Conservation (phyloP, 2,329 filamentous ascomycete genomes). For the Xylariaceae sp. region DNA sequence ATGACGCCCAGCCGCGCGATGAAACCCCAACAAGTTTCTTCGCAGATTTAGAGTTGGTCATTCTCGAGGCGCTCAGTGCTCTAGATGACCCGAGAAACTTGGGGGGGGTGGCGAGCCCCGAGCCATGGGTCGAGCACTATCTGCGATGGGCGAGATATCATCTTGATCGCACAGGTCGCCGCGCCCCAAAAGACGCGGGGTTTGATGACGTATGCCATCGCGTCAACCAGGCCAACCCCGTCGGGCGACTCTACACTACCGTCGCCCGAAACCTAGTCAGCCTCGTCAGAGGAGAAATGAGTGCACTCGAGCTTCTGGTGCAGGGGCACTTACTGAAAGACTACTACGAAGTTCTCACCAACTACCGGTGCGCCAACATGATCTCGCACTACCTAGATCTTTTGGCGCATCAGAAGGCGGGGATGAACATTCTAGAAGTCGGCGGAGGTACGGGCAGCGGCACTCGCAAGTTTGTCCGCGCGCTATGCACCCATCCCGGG, state of each 20-base stretch:
- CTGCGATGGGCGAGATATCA: slow-evolving; percentile 12
- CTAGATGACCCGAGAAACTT: background rate
- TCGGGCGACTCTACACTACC: slow-evolving; percentile 2
- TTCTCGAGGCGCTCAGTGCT: slow-evolving; percentile 1
- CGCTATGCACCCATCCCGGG: slow-evolving; percentile 1
- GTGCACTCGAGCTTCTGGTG: slow-evolving; percentile 4
- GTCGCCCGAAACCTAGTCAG: slow-evolving; percentile 6
- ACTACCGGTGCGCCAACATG: background rate
- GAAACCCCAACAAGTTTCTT: background rate
- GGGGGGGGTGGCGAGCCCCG: background rate
- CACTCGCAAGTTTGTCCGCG: slow-evolving; percentile 4
- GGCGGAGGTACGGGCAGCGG: slow-evolving; percentile 14
- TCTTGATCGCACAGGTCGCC: background rate
- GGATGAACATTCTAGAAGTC: slow-evolving; percentile 16
- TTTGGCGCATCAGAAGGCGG: slow-evolving; percentile 10
- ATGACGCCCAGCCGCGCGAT: background rate
- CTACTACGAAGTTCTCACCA: slow-evolving; percentile 2
- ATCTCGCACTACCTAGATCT: slow-evolving; percentile 12
- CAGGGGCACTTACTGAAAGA: slow-evolving; percentile 1
- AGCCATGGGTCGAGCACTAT: slow-evolving; percentile 5
- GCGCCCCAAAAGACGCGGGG: too few species aligned
- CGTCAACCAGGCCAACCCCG: background rate
- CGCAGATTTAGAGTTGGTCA: slow-evolving; percentile 6
- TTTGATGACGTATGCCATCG: slow-evolving; percentile 1
- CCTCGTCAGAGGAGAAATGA: background rate